phyloP scores from a whole-genome alignment of 1,284 basidiomycete genomes.

The Moniliella sp. region DNA sequence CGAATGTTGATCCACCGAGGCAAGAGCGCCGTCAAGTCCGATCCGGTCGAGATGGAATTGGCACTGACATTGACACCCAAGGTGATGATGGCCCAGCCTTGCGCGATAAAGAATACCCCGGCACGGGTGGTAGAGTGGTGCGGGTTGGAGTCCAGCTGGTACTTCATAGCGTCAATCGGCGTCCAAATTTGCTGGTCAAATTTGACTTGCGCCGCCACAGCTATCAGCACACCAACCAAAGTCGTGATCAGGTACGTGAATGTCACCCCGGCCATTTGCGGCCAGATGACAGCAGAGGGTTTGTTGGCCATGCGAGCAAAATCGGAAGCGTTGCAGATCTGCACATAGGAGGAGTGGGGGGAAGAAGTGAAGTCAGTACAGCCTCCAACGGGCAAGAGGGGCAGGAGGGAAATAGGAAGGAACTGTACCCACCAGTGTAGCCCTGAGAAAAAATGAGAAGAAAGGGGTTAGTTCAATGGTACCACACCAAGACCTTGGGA shows the following conservation, averaged over 20 bases:
- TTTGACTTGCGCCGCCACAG: constrained; percentile 52
- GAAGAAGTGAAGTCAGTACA: too few relatives aligned
- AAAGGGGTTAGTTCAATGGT: too few relatives aligned
- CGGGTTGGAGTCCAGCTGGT: constrained; percentile 47
- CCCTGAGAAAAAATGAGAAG: too few relatives aligned
- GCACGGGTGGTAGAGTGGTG: constrained; percentile 38
- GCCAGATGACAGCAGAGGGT: constrained; percentile 8
- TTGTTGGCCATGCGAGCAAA: constrained; percentile 14
- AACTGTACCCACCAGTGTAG: too few relatives aligned
- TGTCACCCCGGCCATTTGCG: constrained; percentile 41
- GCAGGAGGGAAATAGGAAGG: too few relatives aligned
- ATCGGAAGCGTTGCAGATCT: constrained; percentile 19
- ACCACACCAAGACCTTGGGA: too few relatives aligned
- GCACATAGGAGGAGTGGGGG: too few relatives aligned
- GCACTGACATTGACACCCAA: constrained; percentile 46
- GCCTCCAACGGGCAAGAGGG: too few relatives aligned
- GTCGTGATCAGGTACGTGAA: constrained; percentile 54
- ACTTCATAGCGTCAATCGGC: constrained; percentile 50
- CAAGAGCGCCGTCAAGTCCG: constrained; percentile 54
- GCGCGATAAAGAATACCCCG: constrained; percentile 47
- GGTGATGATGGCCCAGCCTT: constrained; percentile 54
- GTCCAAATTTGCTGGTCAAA: constrained; percentile 61
- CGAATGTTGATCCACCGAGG: constrained; percentile 65
- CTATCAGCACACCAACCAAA: constrained; percentile 64
- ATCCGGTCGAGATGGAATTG: constrained; percentile 63